Evolutionary conservation across 2,329 filamentous ascomycete genomes (phyloP), one percentile per base, ranked within the genome.

Genomic region (Fonsecaea erecta): DNA sequence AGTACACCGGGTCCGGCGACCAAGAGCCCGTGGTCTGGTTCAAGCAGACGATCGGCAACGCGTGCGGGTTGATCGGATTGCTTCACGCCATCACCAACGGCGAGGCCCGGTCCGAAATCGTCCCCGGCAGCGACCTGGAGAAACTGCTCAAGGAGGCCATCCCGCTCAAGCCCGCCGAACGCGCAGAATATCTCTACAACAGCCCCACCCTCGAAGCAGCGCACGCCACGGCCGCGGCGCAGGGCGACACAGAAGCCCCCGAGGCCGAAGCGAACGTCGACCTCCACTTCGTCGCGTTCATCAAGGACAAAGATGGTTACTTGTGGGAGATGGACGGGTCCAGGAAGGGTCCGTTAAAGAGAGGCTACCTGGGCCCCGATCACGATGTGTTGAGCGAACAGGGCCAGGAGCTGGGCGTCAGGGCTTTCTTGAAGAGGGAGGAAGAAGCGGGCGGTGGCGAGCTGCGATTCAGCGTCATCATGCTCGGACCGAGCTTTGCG

Each of bases 281-380:
- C 75, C 82, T 97, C 72, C 95, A 99, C 81, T 98, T 96, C 76
- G 94, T 98, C 53, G 95, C 92, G 74, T 99, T 98, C 78, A 90
- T 95, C 59, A 95, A 93, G 81, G 85, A 84, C 1, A 79, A 79
- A 58, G 87, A 90, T 75, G 89, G 89, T 62, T 85, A 85, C 6
- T 81, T 96, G 48, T 96, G 90, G 87, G 92, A 96, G 79, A 77
- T 96, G 73, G 92, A 96, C 77, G 92, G 92, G 0, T 77, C 84
- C 24, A 82, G 90, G 55, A 90, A 89, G 71, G 91, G 91, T 0
- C 91, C 91, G 0, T 77, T 94, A 52, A 86, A 92, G 69, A 82
- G 91, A 14, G 90, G 89, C 0, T 73, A 78, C 51, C 75, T 93
- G 59, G 81, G 73, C 0, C 77, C 78, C 1, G 82, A 83, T 40